Conservation (phyloP, 1,284 basidiomycete species). For the Meira miltonrushii region DNA sequence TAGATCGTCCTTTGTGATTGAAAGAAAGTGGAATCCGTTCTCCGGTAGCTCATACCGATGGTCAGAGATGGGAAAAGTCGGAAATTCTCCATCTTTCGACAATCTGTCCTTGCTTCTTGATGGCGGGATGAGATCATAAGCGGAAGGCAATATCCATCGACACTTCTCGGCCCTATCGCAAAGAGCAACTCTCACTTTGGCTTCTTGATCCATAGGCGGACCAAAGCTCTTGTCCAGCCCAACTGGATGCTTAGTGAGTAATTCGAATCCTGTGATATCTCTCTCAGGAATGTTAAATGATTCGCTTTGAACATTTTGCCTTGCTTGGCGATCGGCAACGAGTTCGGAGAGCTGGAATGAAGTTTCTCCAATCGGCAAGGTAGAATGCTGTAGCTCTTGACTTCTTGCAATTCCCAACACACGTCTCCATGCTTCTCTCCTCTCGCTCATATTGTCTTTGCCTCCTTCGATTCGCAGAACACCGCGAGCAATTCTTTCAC, state of each 20-base stretch:
- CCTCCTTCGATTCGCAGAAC: conserved; percentile 24
- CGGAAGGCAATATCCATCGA: conserved; percentile 9
- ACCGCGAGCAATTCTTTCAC: conserved; percentile 69
- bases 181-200: background rate
- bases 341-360: background rate
- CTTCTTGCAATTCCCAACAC: conserved; percentile 4
- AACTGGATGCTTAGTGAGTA: conserved; percentile 39
- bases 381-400: background rate
- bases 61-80: conserved; percentile 16
- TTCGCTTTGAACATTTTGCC: background rate
- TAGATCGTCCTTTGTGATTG: too few relatives aligned
- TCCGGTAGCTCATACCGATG: conserved; percentile 14
- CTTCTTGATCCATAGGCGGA: background rate
- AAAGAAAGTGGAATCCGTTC: conserved; percentile 1
- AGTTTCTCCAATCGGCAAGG: background rate
- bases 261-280: conserved; percentile 15
- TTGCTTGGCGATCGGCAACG: background rate
- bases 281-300: background rate
- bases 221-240: conserved; percentile 28
- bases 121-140: conserved; percentile 17
- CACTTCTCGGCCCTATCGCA: conserved; percentile 6
- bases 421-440: conserved; percentile 6
- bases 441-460: background rate
- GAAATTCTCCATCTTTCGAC: conserved; percentile 5
- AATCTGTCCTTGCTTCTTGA: conserved; percentile 10